Base-by-base conservation (phyloP, 2,329 filamentous ascomycete genomes). In the Ramularia collo-cygni region DNA sequence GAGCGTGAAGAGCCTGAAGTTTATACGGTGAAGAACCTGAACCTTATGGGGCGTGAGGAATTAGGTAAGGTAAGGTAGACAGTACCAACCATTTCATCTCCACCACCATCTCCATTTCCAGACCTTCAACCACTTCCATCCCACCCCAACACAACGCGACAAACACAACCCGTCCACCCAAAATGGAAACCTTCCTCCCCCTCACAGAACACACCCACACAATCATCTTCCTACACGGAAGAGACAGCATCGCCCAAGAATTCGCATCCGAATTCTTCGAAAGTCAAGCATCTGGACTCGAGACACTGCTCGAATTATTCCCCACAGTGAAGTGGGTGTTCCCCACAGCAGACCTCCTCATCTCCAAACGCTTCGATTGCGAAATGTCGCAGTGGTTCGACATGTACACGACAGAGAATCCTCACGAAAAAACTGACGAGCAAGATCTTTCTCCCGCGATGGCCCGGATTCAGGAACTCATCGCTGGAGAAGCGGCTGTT, bases 211-310 rank as follows among this genome's bases (percentile, higher is more conserved):
- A 72, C 39, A 67, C 63, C 0, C 64, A 72, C 35, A 72, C 67
- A 0, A 43, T 71, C 28, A 68, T 74, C 27, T 60, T 70, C 28
- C 62, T 73, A 8, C 68, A 73, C 35, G 69, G 67, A 4, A 57
- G 65, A 27, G 65, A 66, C 44, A 69, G 65, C 46, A 56, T 48
- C 2, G 59, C 56, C n/a, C 14, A 46, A 1, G 60, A 67, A 18
- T 71, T 70, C 36, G 59, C 63, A 0, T 36, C 31, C 8, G 65
- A 71, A 36, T 50, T 72, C 31, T 65, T 71, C 47, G 60, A 61
- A 38, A 56, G 51, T 28, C 48, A 59, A 39, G 50, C 50, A 12
- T 54, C 51, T 10, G 46, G 54, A 28, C 43, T 37, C 17, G 40
- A 54, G 28, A 58, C 55, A 4, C 52, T 67, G 4, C 52, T 46